Base-by-base conservation (phyloP, 2,329 filamentous ascomycete genomes). In the Blastomyces parvus region DNA sequence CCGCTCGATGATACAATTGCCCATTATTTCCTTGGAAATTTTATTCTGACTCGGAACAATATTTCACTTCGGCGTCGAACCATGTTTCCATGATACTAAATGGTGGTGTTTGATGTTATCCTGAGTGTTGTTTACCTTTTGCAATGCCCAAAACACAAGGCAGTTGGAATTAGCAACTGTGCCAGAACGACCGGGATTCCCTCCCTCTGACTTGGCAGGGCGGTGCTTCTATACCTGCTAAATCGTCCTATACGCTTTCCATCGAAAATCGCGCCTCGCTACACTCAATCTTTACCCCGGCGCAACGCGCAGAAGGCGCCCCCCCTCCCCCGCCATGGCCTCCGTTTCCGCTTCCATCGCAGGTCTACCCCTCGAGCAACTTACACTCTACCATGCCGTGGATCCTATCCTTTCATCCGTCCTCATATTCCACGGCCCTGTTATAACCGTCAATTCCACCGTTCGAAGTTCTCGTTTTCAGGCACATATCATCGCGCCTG, bases 381-480 rank as follows among this genome's bases (percentile, higher is more conserved):
- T 97, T 75, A 87, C 85, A 73, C 89, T 97, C 71, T 97, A 95
- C 82, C 88, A 95, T 78, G 86, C 91, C 70, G 88, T 87, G 74
- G 94, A 99, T 77, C 86, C 90, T 65, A 87, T 76, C 84, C 92
- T 78, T 82, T 91, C 66, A 86, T 77, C 92, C 60, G 82, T 97
- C 69, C 83, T 97, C 69, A 83, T 97, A 75, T 97, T 97, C 82
- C 90, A 97, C 76, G 93, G 93, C 17, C 86, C 91, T 19, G 93
- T 93, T 57, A 91, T 92, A 38, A 95, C 91, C 53, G 87, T 90
- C 71, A 95, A 96, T 77, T 89, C 88, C 68, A 90, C 86, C 59
- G 86, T 87, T 71, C 95, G 91, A 77, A 93, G 89, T 78, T 97
- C 93, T 66, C 89, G 94, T 76, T 92, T 97, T 69, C 93, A 97